Evolutionary conservation across 2,329 filamentous ascomycete species (phyloP), one percentile per base, ranked within the genome.

Genomic region (Cordyceps fumosorosea): DNA sequence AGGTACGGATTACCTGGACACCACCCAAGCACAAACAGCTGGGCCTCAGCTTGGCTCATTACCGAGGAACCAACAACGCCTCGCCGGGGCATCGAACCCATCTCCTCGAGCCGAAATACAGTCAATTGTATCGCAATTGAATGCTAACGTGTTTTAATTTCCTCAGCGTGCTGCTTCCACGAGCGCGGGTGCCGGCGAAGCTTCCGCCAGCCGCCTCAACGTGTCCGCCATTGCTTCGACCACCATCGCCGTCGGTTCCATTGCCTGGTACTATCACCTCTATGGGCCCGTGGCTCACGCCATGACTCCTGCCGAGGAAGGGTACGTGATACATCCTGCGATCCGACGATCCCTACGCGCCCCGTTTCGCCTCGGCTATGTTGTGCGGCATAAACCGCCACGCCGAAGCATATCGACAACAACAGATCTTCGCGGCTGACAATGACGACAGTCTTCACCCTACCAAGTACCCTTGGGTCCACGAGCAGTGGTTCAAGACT

Each of bases 211-310:
- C 78, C 88, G 88, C 79, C 83, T 95, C 77, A 97, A 93, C 79
- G 83, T 93, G 72, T 89, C 93, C 75, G 91, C 91, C 74, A 85
- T 87, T 72, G 90, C 90, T 74, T 93, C 95, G 70, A 96, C 92
- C 70, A 86, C 89, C 71, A 84, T 92, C 74, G 91, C 93, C 71
- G 82, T 91, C 78, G 93, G 92, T 72, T 93, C 93, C 69, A 87
- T 93, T 73, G 93, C 91, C 71, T 98, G 93, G 92, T 98, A 97
- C 82, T 96, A 93, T 78, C 91, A 96, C 80, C 88, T 96, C 71
- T 98, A 96, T 79, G 95, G 93, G 73, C 86, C 90, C 71, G 87
- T 89, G 71, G 89, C 90, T 66, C 86, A 91, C 78, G 95, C 95
- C 71, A 89, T 89, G 87, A 93, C 93, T 71, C 92, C 91, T 67